These are phyloP conservation scores for Sphagnum magellanicum DNA, from an alignment of 228 moss, liverwort and hornwort species.

Conservation along the genomic window DNA sequence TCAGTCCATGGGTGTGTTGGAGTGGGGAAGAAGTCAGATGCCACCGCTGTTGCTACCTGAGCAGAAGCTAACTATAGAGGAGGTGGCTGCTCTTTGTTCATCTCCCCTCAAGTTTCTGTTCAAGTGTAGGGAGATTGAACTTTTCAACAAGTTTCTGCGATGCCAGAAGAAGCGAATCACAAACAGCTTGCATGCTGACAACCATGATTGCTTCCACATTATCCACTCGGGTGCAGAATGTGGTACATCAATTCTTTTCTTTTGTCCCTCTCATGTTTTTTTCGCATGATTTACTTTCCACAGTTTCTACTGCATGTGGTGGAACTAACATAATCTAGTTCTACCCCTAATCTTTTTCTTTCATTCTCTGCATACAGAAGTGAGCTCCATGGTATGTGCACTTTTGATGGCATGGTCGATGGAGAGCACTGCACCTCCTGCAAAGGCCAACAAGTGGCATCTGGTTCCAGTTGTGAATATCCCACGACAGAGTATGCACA, in stretches of 20 bases:
- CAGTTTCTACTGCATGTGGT: not conserved
- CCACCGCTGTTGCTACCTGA: slow-evolving; percentile 24
- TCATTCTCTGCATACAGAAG: slow-evolving; percentile 15
- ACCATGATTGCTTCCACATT: slow-evolving; percentile 30
- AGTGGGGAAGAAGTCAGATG: too few relatives aligned
- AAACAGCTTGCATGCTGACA: slow-evolving; percentile 22
- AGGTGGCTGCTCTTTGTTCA: too few relatives aligned
- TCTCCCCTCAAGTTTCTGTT: slow-evolving; percentile 32
- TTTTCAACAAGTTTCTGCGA: slow-evolving; percentile 45
- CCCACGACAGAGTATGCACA: slow-evolving; percentile 48
- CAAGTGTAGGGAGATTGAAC: slow-evolving; percentile 37
- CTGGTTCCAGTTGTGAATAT: slow-evolving; percentile 44
- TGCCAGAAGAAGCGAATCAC: slow-evolving; percentile 38
- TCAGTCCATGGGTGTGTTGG: too few relatives aligned
- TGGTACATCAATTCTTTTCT: slow-evolving; percentile 12
- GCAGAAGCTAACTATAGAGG: slow-evolving; percentile 1
- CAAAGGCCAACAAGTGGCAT: slow-evolving; percentile 27
- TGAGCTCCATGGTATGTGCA: slow-evolving; percentile 45
- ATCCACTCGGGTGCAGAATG: slow-evolving; percentile 34
- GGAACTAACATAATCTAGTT: not conserved
- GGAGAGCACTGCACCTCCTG: slow-evolving; percentile 25
- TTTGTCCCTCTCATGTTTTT: too few relatives aligned
- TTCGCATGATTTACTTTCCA: too few relatives aligned
- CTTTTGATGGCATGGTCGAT: slow-evolving; percentile 45
- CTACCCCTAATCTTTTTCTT: too few relatives aligned